A percentile compares a stretch with the other conserved stretches of the same genome.
phyloP scores from a whole-genome alignment of 352 stramenopile species.

The Thraustotheca clavata region DNA sequence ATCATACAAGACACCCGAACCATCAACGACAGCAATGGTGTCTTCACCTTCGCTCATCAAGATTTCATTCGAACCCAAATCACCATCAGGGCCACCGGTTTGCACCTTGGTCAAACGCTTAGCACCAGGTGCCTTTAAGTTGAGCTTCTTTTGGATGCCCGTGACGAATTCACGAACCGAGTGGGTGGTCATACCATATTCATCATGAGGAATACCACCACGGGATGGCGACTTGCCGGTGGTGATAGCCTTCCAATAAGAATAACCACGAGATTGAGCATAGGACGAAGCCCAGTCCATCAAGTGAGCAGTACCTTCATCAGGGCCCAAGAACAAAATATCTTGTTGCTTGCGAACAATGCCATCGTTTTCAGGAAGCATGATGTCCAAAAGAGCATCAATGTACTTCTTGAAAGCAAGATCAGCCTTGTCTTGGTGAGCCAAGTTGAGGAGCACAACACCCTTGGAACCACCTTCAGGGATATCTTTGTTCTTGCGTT shows the following conservation, averaged over 20 bases:
- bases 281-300: constrained; percentile 76
- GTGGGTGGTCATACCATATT: constrained; percentile 78
- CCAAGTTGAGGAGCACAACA: constrained; percentile 69
- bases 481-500: constrained; percentile 87
- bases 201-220: constrained; percentile 77
- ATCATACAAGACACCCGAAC: constrained; percentile 25
- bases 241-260: constrained; percentile 76
- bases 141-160: constrained; percentile 71
- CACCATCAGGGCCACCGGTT: constrained; percentile 25
- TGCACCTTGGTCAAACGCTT: constrained; percentile 50
- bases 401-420: constrained; percentile 78
- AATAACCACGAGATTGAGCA: constrained; percentile 65
- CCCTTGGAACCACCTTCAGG: constrained; percentile 77
- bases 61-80: constrained; percentile 27
- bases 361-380: constrained; percentile 60
- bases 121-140: constrained; percentile 58
- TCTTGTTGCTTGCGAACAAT: constrained; percentile 73
- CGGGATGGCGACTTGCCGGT: constrained; percentile 69
- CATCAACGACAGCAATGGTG: constrained; percentile 25
- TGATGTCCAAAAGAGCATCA: constrained; percentile 68
- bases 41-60: constrained; percentile 23
- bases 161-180: constrained; percentile 76
- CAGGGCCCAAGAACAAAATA: constrained; percentile 72
- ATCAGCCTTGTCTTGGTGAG: constrained; percentile 59
- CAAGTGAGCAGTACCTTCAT: constrained; percentile 74